A percentile compares a stretch with the other conserved stretches of the same genome.
phyloP scores from a whole-genome alignment of 345 rosid genomes.

The Euphorbia tirucalli region DNA sequence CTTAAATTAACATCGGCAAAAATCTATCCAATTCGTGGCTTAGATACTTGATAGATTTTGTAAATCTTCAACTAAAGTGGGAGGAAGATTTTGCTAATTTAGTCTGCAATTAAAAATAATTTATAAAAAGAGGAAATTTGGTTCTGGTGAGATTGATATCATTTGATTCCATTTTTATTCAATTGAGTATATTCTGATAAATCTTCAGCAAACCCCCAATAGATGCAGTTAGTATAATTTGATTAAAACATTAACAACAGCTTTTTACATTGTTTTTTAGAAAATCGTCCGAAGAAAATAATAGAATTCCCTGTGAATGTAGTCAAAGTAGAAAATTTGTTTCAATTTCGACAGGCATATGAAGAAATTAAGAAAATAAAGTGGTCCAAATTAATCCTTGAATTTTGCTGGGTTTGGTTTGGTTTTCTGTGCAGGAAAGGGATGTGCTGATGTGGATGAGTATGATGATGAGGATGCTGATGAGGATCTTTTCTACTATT shows the following conservation, averaged over 20 bases:
- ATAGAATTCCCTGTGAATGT: no score
- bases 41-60: conserved; percentile 18
- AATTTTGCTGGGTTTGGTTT: not conserved
- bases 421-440: not conserved
- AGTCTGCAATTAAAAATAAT: not conserved
- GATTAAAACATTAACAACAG: no score
- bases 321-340: no score
- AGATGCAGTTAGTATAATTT: no score
- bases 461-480: not conserved
- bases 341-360: no score
- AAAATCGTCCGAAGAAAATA: no score
- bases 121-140: not conserved
- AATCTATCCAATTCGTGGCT: conserved; percentile 6
- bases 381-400: no score
- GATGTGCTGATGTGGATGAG: not conserved
- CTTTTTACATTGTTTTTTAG: no score
- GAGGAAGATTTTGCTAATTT: not conserved
- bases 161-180: not conserved
- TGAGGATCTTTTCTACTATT: not conserved
- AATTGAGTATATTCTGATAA: not conserved
- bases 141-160: not conserved
- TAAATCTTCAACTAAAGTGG: not conserved
- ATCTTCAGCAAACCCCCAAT: no score
- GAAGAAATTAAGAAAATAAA: no score
- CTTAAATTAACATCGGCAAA: not conserved